These are phyloP conservation scores for Termitomyces sp. DNA, from an alignment of 768 basidiomycete genomes.

Conservation along the genomic window DNA sequence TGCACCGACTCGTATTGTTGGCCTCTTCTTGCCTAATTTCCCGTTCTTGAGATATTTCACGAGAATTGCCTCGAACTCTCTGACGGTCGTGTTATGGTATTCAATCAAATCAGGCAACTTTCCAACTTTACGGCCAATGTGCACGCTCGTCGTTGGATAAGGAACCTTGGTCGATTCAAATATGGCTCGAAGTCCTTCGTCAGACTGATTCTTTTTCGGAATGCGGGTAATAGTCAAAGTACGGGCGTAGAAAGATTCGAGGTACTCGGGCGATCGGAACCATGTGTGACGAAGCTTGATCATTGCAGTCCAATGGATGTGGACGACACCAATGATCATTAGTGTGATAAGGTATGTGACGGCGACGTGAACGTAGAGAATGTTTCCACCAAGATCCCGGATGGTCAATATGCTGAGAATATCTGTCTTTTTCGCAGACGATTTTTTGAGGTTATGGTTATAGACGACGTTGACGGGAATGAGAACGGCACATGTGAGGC, in stretches of 20 bases:
- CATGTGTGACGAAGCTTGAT: conserved; percentile 76
- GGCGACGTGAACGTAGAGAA: conserved; percentile 82
- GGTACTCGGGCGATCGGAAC: conserved; percentile 89
- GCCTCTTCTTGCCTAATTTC: conserved; percentile 74
- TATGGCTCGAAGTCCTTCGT: conserved; percentile 76
- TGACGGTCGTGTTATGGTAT: conserved; percentile 91
- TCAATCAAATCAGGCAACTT: conserved; percentile 88
- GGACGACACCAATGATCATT: conserved; percentile 68
- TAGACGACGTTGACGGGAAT: conserved; percentile 85
- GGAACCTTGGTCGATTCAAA: conserved; percentile 76
- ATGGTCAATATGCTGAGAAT: conserved; percentile 82
- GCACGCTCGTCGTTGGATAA: conserved; percentile 89
- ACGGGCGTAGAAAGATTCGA: conserved; percentile 88
- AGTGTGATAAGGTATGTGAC: conserved; percentile 79
- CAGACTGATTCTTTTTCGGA: conserved; percentile 76
- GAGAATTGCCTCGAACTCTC: conserved; percentile 83
- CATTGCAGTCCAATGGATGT: conserved; percentile 75
- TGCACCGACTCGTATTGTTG: conserved; percentile 76
- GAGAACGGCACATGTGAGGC: conserved; percentile 67
- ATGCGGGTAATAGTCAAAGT: conserved; percentile 83
- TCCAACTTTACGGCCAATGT: conserved; percentile 85
- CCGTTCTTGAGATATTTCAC: conserved; percentile 89
- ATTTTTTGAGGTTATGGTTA: conserved; percentile 78
- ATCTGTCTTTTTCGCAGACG: conserved; percentile 49
- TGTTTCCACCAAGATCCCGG: conserved; percentile 68